Conservation (phyloP, 768 basidiomycete species). For the Piloderma croceum region DNA sequence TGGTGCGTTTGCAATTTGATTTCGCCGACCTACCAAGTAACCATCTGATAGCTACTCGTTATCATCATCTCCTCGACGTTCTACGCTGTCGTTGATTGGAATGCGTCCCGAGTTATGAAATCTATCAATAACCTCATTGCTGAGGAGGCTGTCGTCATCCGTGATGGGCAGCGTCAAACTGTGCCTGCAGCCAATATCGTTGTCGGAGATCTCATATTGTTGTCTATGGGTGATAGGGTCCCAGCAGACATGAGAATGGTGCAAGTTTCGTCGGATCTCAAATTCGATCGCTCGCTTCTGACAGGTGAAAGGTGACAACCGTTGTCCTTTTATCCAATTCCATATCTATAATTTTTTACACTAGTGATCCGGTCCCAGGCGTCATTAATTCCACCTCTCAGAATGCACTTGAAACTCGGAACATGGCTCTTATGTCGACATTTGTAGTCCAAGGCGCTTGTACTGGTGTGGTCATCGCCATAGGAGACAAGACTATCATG, state of each 20-base stretch:
- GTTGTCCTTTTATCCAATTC: slow-evolving; percentile 1
- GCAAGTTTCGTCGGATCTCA: slow-evolving; percentile 44
- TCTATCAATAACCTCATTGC: slow-evolving; percentile 57
- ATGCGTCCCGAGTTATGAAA: slow-evolving; percentile 45
- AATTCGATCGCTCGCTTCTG: slow-evolving; percentile 48
- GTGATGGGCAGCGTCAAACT: slow-evolving; percentile 43
- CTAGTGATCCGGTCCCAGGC: slow-evolving; percentile 39
- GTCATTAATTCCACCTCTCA: slow-evolving; percentile 42
- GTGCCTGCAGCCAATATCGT: slow-evolving; percentile 51
- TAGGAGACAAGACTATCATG: slow-evolving; percentile 41
- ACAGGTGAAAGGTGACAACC: slow-evolving; percentile 48
- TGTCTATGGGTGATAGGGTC: slow-evolving; percentile 50
- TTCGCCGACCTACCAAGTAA: slow-evolving; percentile 16
- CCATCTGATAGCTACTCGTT: slow-evolving; percentile 30
- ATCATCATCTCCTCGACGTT: slow-evolving; percentile 38
- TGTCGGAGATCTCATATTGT: slow-evolving; percentile 50
- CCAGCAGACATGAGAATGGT: slow-evolving; percentile 57
- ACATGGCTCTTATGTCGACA: slow-evolving; percentile 44
- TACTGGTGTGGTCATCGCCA: slow-evolving; percentile 36
- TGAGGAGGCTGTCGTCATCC: slow-evolving; percentile 49
- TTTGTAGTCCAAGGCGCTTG: slow-evolving; percentile 38
- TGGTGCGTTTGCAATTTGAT: slow-evolving; percentile 32
- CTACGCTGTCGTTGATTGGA: slow-evolving; percentile 48
- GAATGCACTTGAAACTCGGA: slow-evolving; percentile 44
- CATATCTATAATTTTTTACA: slow-evolving; percentile 1